Evolutionary conservation across 2,329 filamentous ascomycete species (phyloP).

Genomic region (Aspergillus alliaceus): DNA sequence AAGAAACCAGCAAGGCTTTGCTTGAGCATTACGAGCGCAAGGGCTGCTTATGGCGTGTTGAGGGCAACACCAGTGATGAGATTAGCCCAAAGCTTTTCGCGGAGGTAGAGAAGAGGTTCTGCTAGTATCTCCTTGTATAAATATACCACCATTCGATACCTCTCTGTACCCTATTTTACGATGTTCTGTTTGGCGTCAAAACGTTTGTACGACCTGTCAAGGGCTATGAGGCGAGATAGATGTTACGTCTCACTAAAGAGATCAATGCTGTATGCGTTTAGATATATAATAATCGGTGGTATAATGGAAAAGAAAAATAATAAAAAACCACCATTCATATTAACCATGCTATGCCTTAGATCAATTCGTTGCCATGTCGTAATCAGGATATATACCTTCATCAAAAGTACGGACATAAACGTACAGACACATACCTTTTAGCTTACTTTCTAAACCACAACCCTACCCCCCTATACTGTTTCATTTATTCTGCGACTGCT

Average conservation of each 20-base stretch:
- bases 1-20: constrained; percentile 80
- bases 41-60: constrained; percentile 81
- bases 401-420: neutral
- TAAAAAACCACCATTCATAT: neutral
- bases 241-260: neutral
- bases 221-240: constrained; percentile 1
- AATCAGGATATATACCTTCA: neutral
- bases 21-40: constrained; percentile 85
- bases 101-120: constrained; percentile 80
- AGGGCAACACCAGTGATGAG: constrained; percentile 89
- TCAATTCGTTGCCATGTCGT: neutral
- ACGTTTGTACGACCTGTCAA: constrained; percentile 6
- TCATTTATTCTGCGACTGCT: constrained; percentile 13
- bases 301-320: neutral
- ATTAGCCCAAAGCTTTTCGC: constrained; percentile 85
- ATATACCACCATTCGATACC: constrained; percentile 11
- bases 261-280: neutral
- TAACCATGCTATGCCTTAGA: neutral
- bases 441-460: neutral
- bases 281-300: neutral
- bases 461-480: constrained; percentile 9
- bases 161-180: constrained; percentile 21
- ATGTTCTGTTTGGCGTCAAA: constrained; percentile 7
- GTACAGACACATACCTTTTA: neutral
- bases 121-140: constrained; percentile 19